phyloP scores from a whole-genome alignment of 2,329 filamentous ascomycete genomes.

The Phyllosticta ampelicida region DNA sequence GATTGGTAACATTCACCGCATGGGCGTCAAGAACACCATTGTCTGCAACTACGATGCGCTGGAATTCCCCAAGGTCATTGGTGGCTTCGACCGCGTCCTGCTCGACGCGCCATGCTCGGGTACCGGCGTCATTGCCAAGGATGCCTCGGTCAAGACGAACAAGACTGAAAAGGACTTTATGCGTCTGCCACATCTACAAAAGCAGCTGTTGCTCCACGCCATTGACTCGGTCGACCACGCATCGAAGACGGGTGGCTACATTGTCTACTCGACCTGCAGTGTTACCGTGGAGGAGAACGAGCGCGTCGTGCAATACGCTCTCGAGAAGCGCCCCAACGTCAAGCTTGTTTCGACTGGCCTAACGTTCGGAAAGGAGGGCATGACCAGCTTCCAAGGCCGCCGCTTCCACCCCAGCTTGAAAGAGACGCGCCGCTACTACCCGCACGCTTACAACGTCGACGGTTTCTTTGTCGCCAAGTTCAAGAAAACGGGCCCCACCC shows the following conservation, averaged over 20 bases:
- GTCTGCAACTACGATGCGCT: constrained; percentile 93
- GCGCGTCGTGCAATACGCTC: constrained; percentile 83
- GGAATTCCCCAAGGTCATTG: constrained; percentile 88
- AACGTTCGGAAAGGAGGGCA: constrained; percentile 83
- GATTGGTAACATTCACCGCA: constrained; percentile 93
- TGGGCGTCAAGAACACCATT: constrained; percentile 86
- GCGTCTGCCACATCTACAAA: constrained; percentile 84
- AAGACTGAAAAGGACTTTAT: constrained; percentile 95
- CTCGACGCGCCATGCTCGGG: constrained; percentile 94
- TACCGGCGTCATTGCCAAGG: constrained; percentile 95
- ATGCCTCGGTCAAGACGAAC: constrained; percentile 94
- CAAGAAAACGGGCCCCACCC: constrained; percentile 77
- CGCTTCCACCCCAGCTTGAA: constrained; percentile 78
- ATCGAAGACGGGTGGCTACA: constrained; percentile 85
- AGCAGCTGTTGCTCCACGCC: constrained; percentile 82
- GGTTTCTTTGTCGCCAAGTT: constrained; percentile 98
- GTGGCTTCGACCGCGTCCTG: constrained; percentile 88
- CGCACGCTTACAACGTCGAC: constrained; percentile 88
- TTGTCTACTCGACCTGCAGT: constrained; percentile 94
- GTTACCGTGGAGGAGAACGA: constrained; percentile 94
- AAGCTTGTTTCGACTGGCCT: constrained; percentile 86
- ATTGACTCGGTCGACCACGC: constrained; percentile 91
- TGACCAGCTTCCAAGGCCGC: constrained; percentile 84
- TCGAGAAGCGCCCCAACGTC: constrained; percentile 85
- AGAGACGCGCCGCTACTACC: constrained; percentile 76